phyloP scores from a whole-genome alignment of 768 basidiomycete species.

The Suillus americanus region DNA sequence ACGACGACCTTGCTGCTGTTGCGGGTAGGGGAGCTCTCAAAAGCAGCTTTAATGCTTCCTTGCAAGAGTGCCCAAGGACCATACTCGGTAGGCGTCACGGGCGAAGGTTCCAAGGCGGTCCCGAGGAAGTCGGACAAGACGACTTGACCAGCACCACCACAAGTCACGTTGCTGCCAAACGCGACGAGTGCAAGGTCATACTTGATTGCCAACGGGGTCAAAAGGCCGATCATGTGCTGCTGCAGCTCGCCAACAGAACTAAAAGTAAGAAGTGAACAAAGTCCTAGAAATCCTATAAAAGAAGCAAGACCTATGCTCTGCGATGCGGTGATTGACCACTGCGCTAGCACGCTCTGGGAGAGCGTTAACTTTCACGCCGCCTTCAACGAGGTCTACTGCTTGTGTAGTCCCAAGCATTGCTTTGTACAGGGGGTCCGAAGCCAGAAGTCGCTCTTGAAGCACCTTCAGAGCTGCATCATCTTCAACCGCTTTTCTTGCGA shows the following conservation, averaged over 20 bases:
- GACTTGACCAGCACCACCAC: constrained; percentile 43
- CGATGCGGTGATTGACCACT: constrained; percentile 70
- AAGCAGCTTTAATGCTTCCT: constrained; percentile 35
- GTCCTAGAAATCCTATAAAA: neutral
- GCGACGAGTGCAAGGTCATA: constrained; percentile 59
- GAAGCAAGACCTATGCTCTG: constrained; percentile 49
- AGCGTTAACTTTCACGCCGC: constrained; percentile 72
- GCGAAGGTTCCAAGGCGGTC: constrained; percentile 61
- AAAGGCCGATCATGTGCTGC: constrained; percentile 27
- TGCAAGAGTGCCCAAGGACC: constrained; percentile 21
- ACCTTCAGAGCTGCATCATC: constrained; percentile 48
- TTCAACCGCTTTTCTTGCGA: constrained; percentile 44
- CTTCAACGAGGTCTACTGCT: constrained; percentile 65
- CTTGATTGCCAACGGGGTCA: constrained; percentile 41
- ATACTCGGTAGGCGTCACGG: constrained; percentile 42
- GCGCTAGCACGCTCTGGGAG: constrained; percentile 69
- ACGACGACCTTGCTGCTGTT: constrained; percentile 16
- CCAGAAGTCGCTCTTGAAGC: constrained; percentile 39
- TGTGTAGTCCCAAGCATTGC: constrained; percentile 66
- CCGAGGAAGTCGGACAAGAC: constrained; percentile 48
- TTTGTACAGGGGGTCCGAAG: constrained; percentile 31
- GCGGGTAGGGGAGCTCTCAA: constrained; percentile 16
- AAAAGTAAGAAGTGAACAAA: neutral
- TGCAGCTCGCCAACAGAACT: constrained; percentile 21
- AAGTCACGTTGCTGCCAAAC: constrained; percentile 46